These are phyloP conservation scores for Podila epigama DNA, from an alignment of 192 early-diverging fungal genomes.

Conservation along the genomic window DNA sequence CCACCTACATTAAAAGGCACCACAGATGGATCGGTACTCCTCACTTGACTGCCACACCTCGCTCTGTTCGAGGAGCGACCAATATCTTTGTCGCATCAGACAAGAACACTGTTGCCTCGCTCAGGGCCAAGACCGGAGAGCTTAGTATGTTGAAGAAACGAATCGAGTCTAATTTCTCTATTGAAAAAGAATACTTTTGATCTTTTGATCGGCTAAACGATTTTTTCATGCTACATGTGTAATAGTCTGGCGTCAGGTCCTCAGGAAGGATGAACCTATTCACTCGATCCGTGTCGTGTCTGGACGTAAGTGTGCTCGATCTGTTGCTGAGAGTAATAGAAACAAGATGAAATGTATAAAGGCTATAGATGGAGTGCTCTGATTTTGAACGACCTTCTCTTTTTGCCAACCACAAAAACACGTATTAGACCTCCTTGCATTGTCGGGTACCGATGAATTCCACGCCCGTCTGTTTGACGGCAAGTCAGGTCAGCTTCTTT, in stretches of 20 bases:
- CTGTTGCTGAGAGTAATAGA: not conserved
- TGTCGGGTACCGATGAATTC: slow-evolving; percentile 46
- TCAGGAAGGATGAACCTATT: slow-evolving; percentile 66
- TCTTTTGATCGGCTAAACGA: no score
- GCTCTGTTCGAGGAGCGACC: slow-evolving; percentile 39
- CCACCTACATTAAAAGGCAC: no score
- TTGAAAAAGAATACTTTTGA: no score
- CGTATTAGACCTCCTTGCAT: slow-evolving; percentile 50
- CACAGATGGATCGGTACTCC: slow-evolving; percentile 63
- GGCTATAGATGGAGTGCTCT: no score
- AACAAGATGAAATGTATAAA: not conserved
- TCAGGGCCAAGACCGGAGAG: slow-evolving; percentile 71
- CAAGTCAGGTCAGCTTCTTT: slow-evolving; percentile 51
- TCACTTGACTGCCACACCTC: slow-evolving; percentile 24
- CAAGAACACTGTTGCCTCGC: slow-evolving; percentile 75
- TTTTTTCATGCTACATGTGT: no score
- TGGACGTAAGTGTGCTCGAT: slow-evolving; percentile 55
- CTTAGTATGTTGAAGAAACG: slow-evolving; percentile 55
- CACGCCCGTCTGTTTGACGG: slow-evolving; percentile 56
- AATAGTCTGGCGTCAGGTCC: slow-evolving; percentile 79
- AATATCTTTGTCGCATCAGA: slow-evolving; percentile 69
- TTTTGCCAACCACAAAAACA: not conserved
- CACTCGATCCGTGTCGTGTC: slow-evolving; percentile 52
- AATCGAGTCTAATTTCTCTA: not conserved
- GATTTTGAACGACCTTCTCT: no score